Evolutionary conservation across 257 asterid species (phyloP).

Genomic region (Capsicum pubescens): DNA sequence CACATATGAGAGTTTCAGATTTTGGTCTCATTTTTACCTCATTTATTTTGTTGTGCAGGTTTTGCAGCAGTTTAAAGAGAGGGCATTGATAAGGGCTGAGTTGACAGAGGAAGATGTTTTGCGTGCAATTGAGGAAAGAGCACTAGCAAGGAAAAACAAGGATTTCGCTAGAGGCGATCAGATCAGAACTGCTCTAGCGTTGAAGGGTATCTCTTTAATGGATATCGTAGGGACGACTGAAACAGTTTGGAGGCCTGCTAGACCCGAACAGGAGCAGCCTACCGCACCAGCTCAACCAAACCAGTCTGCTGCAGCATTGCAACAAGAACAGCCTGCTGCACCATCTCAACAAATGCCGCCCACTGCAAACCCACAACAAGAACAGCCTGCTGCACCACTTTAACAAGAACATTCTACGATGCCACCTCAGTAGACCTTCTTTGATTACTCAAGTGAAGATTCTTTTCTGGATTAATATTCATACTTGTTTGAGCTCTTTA

Average conservation of each 20-base stretch:
- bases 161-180: conserved; percentile 65
- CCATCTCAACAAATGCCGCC: not conserved
- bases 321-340: conserved; percentile 22
- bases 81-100: conserved; percentile 73
- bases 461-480: not conserved
- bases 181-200: conserved; percentile 65
- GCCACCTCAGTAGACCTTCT: conserved; percentile 26
- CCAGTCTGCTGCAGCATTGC: conserved; percentile 25
- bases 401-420: conserved; percentile 21
- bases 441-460: not conserved
- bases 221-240: conserved; percentile 74
- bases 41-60: conserved; percentile 52
- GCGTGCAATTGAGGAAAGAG: conserved; percentile 63
- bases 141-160: conserved; percentile 61
- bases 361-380: not conserved
- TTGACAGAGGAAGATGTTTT: conserved; percentile 65
- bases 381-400: not conserved
- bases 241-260: conserved; percentile 86
- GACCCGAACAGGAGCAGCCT: conserved; percentile 43
- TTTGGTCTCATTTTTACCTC: not conserved
- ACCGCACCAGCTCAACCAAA: conserved; percentile 3
- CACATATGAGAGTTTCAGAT: not conserved
- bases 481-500: not conserved
- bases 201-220: conserved; percentile 78
- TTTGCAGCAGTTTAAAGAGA: conserved; percentile 73